Base-by-base conservation (phyloP, 805 yeast genomes). In the Wickerhamiella alocasiicola region DNA sequence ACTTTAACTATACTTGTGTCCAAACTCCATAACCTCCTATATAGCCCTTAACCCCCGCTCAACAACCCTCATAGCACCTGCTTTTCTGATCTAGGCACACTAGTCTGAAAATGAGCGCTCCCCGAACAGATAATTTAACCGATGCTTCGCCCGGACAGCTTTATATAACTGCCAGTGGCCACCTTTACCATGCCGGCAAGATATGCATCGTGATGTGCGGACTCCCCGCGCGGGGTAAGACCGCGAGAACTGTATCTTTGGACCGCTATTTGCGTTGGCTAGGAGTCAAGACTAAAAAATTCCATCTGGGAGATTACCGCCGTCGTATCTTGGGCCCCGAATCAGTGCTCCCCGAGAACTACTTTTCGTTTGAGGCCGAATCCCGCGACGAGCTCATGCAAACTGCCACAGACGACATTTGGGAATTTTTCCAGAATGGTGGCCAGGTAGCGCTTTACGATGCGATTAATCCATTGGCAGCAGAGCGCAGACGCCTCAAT, bases 361-460 rank as follows among this genome's bases (percentile, higher is more conserved):
- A 80, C 55, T 78, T 78, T 55, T 75, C 80, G 5, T 69, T 69
- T 45, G 78, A 76, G 5, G 61, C 64, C 13, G 64, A 61, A 35
- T 62, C 76, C 38, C 72, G 94, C 38, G 66, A 67, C 29, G 62
- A 68, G 46, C 70, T 87, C 17, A 67, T 79, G 31, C 65, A 71
- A 34, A 69, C 72, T 29, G 83, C 93, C 50, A 57, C 81, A 28
- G 62, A 62, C 35, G 96, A 84, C 55, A 76, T 88, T 57, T 55
- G 71, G 42, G 63, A 66, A 18, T 84, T 83, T 59, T 71, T 72
- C 47, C 70, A 71, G 21, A 83, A 78, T 46, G 74, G 74, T 53
- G 97, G 97, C 9, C 98, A 91, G 62, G 83, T 91, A 24, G 98
- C 94, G 4, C 82, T 91, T 17, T 91, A 82, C 60, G 99, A 91